Base-by-base conservation (phyloP, 208 protist species). In the Entamoeba histolytica region DNA sequence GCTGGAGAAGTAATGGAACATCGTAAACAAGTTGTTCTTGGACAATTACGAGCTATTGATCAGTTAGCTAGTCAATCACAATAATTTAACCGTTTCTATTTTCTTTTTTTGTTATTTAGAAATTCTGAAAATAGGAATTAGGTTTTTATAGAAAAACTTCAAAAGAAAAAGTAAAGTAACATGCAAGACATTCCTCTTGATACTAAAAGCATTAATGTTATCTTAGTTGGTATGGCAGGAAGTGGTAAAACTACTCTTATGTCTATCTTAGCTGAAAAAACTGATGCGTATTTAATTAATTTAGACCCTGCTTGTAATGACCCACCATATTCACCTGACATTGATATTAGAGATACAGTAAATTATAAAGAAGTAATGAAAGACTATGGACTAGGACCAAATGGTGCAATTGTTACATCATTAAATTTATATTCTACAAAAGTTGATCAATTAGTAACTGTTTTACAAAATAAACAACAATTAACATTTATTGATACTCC, bases 201-300 rank as follows among this genome's bases (percentile, higher is more conserved):
- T 12, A 91, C 14, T n/a, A 39, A 49, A 92, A 35, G 92, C 39
- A n/a, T 92, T 44, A 69, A 49, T 78, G 92, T 94, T 35, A 96
- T 99, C 47, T 96, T 99, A 2, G 97, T 99, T n/a, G 98, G 98
- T 57, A 99, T 99, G 98, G 98, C 98, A 1, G 98, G 98, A 31
- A 97, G 97, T 78, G 98, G 98, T 14, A 99, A 99, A 95, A 99
- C 98, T 10, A 99, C 98, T 47, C 95, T 99, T 8, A 97, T 99
- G 92, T 98, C 99, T 94, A 96, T 98, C 91, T 93, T 99, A 49
- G 97, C 98, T 94, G 95, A 98, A 93, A 96, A 99, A 95, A 94
- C 98, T 7, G 73, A 95, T 92, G 93, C 95, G 1, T 99, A 99
- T 96, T 97, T 98, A 92, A 97, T 99, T 49, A 99, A 99, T 95